Evolutionary conservation across 139 green algal genomes (phyloP).

Genomic region (Coccomyxa sp.): DNA sequence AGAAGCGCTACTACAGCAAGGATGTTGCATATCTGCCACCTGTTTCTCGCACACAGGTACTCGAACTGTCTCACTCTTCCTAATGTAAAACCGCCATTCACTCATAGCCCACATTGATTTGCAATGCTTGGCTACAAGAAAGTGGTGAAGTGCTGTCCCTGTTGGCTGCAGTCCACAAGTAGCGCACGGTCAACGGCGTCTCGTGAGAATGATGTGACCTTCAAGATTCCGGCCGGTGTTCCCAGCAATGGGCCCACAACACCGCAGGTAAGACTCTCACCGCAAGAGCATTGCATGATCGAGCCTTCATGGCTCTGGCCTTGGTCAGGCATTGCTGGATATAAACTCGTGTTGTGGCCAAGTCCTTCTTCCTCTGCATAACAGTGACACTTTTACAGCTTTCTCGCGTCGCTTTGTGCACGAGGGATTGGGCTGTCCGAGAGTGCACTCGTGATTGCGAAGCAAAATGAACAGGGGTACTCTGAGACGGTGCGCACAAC

Average conservation of each 20-base stretch:
- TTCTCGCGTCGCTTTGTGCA: too few species aligned
- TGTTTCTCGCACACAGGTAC: neutral
- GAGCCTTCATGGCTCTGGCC: too few species aligned
- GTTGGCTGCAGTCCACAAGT: neutral
- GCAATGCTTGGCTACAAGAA: neutral
- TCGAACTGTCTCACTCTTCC: neutral
- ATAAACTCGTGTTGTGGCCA: too few species aligned
- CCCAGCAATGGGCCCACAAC: neutral
- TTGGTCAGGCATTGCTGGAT: too few species aligned
- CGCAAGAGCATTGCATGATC: neutral
- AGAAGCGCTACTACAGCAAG: conserved; percentile 30
- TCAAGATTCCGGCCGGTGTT: neutral
- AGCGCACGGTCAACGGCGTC: neutral
- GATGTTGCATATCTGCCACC: neutral
- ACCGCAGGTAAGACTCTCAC: neutral
- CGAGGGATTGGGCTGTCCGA: too few species aligned
- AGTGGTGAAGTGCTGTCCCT: neutral
- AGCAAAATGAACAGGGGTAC: too few species aligned
- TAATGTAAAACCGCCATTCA: neutral
- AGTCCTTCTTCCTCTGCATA: too few species aligned
- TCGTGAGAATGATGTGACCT: neutral
- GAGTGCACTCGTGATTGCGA: too few species aligned
- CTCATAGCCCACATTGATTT: neutral
- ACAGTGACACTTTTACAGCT: too few species aligned
- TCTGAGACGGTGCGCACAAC: neutral